Evolutionary conservation across 495 filamentous ascomycete species (phyloP).

Genomic region (Penicillium coprophilum): DNA sequence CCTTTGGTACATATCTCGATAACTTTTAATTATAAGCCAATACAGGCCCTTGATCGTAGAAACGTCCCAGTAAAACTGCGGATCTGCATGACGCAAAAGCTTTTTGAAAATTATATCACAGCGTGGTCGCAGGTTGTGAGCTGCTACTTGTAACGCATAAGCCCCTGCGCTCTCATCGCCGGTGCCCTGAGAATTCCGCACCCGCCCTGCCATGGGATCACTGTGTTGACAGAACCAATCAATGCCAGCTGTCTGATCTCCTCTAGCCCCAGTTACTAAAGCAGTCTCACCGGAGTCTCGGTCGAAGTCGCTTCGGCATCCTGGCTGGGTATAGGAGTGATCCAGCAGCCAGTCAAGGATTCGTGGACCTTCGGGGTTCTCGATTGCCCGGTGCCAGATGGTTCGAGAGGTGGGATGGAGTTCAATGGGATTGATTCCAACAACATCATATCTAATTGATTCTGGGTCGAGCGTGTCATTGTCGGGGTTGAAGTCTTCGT

Average conservation of each 20-base stretch:
- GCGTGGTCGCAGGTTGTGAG: not conserved
- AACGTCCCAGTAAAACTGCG: not conserved
- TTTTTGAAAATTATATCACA: not conserved
- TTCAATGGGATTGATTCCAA: not conserved
- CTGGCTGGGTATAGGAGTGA: not conserved
- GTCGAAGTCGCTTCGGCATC: not conserved
- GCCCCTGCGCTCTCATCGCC: not conserved
- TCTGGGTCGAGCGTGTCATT: not conserved
- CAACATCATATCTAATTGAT: not conserved
- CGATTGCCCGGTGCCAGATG: slow-evolving; percentile 8
- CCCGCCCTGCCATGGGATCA: not conserved
- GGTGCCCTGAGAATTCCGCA: not conserved
- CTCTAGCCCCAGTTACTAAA: not conserved
- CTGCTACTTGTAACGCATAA: not conserved
- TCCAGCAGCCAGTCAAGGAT: not conserved
- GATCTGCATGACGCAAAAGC: not conserved
- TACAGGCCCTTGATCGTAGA: not conserved
- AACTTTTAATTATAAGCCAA: not conserved
- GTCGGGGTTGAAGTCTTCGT: not conserved
- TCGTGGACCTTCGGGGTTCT: not conserved
- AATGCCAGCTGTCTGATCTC: not conserved
- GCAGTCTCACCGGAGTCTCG: not conserved
- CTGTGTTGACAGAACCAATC: slow-evolving; percentile 2
- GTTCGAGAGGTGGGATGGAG: slow-evolving; percentile 3
- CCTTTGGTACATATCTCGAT: not conserved